Evolutionary conservation across 116 monocot genomes (phyloP).

Genomic region (Iris pallida): DNA sequence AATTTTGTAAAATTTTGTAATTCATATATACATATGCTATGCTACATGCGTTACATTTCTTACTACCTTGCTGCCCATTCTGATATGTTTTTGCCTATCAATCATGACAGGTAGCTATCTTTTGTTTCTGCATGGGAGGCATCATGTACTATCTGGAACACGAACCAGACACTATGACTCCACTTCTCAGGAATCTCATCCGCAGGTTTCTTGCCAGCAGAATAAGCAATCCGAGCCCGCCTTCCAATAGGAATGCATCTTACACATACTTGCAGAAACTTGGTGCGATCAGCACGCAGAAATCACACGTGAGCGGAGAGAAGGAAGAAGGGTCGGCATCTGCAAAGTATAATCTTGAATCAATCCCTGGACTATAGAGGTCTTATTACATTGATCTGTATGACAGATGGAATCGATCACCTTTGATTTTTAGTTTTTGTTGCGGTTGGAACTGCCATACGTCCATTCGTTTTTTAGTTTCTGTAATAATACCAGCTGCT

Average conservation of each 20-base stretch:
- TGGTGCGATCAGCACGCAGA: conserved; percentile 25
- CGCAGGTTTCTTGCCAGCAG: conserved; percentile 87
- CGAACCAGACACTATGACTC: conserved; percentile 94
- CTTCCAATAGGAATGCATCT: conserved; percentile 44
- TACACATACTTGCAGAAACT: conserved; percentile 54
- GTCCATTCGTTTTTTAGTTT: neutral
- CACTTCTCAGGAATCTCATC: conserved; percentile 80
- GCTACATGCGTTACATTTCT: no score
- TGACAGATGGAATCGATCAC: no score
- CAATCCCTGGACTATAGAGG: conserved; percentile 63
- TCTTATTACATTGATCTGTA: neutral
- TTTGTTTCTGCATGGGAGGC: conserved; percentile 92
- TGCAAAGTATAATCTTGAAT: conserved; percentile 70
- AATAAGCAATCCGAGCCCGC: conserved; percentile 72
- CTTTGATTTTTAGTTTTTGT: no score
- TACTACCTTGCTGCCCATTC: neutral
- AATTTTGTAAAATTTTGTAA: no score
- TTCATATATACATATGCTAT: no score
- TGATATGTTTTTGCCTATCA: neutral
- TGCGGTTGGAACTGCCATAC: neutral
- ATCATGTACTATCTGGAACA: conserved; percentile 95
- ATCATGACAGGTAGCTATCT: conserved; percentile 69
- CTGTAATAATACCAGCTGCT: neutral
- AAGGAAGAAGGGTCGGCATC: conserved; percentile 22
- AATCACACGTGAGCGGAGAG: conserved; percentile 5